A percentile compares a stretch with the other conserved stretches of the same genome.
phyloP scores from a whole-genome alignment of 257 asterid genomes.

The Solanum ossicruentum region DNA sequence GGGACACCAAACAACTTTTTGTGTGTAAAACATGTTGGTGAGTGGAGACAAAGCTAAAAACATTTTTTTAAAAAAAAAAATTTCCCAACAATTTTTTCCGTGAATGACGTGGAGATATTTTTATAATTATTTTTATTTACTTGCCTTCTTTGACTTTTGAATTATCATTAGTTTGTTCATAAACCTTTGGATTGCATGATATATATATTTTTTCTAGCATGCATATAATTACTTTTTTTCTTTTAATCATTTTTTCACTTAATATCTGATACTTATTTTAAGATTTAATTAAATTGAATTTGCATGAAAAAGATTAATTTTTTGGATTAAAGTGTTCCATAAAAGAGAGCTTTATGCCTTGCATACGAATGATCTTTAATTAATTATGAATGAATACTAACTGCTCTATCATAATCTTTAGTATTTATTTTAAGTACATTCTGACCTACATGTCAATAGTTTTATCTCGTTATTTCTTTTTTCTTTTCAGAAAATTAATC shows the following conservation, averaged over 20 bases:
- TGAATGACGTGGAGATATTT: not conserved
- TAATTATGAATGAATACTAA: not conserved
- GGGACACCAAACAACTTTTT: not conserved
- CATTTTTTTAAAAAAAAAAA: no score
- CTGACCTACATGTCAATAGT: not conserved
- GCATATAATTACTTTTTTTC: not conserved
- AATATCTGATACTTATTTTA: not conserved
- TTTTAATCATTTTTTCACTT: not conserved
- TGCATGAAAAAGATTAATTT: not conserved
- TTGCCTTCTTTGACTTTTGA: not conserved
- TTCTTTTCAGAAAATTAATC: not conserved
- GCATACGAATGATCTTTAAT: accelerated
- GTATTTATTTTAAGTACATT: no score
- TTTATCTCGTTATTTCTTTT: not conserved
- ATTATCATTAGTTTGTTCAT: not conserved
- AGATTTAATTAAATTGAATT: not conserved
- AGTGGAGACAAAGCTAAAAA: not conserved
- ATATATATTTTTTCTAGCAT: not conserved
- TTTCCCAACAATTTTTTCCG: not conserved
- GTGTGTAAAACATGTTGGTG: not conserved
- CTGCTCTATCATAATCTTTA: no score
- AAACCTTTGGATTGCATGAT: not conserved
- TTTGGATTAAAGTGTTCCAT: not conserved
- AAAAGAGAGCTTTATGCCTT: not conserved
- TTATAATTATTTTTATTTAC: not conserved